Evolutionary conservation across 768 basidiomycete genomes (phyloP).

Genomic region (Boletus reticulatus): DNA sequence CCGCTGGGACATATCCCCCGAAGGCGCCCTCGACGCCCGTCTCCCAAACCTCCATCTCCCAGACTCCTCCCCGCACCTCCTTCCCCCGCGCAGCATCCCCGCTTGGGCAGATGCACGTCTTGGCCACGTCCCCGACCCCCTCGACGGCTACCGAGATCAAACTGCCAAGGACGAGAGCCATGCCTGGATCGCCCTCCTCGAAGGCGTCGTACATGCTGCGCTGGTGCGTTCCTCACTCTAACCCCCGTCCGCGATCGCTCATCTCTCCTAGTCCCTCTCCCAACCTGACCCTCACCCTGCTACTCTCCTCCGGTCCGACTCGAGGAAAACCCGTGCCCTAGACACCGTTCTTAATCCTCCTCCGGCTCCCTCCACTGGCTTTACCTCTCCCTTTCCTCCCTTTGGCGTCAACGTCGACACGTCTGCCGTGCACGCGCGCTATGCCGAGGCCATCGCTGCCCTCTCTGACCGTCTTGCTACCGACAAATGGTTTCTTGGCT

Average conservation of each 20-base stretch:
- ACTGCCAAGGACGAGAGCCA: conserved; percentile 67
- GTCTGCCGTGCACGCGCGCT: conserved; percentile 51
- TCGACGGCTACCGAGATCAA: conserved; percentile 69
- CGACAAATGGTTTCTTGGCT: conserved; percentile 81
- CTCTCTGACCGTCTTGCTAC: conserved; percentile 73
- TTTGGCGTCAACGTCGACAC: conserved; percentile 58
- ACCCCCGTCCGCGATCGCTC: conserved; percentile 1
- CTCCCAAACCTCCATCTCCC: conserved; percentile 74
- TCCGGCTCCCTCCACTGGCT: conserved; percentile 68
- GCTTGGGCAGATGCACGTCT: conserved; percentile 66
- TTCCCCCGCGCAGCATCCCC: conserved; percentile 67
- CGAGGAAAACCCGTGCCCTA: conserved; percentile 33
- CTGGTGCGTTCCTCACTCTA: conserved; percentile 44
- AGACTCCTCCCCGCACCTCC: conserved; percentile 43
- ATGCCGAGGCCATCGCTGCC: conserved; percentile 67
- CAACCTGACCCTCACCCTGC: conserved; percentile 46
- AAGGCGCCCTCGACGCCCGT: conserved; percentile 65
- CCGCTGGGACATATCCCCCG: conserved; percentile 65
- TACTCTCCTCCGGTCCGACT: conserved; percentile 38
- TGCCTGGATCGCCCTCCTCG: conserved; percentile 80
- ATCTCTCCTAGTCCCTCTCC: conserved; percentile 42
- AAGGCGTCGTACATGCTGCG: conserved; percentile 74
- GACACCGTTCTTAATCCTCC: conserved; percentile 59
- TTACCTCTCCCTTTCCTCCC: conserved; percentile 58
- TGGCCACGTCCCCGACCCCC: conserved; percentile 36